Percentiles rank a stretch among this genome's conserved stretches.
Evolutionary conservation across 2,329 filamentous ascomycete species (phyloP).

Genomic region (Delphinella strobiligena): DNA sequence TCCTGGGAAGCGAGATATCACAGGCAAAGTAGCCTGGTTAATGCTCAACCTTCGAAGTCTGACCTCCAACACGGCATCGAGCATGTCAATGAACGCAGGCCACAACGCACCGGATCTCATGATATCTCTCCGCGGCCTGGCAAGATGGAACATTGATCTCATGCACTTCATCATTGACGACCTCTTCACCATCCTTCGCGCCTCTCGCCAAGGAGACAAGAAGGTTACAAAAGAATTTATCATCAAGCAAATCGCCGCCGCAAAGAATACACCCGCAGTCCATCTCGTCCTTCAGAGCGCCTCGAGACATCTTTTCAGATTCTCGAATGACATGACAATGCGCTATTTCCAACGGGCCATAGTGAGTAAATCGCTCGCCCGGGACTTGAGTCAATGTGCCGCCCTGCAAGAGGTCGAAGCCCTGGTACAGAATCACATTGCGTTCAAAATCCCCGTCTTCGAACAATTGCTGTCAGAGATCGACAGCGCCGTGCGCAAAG

Average conservation of each 20-base stretch:
- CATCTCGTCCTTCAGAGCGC: conserved; percentile 60
- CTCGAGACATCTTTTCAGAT: conserved; percentile 59
- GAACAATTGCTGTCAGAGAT: conserved; percentile 43
- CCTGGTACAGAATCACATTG: conserved; percentile 30
- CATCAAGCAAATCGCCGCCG: conserved; percentile 2
- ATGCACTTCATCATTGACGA: conserved; percentile 44
- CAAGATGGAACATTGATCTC: conserved; percentile 65
- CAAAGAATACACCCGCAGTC: conserved; percentile 16
- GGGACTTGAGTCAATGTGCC: conserved; percentile 20
- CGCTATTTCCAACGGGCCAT: conserved; percentile 14
- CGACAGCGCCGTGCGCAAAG: conserved; percentile 50
- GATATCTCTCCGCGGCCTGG: conserved; percentile 58
- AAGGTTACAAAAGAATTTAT: conserved; percentile 1
- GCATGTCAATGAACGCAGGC: conserved; percentile 13
- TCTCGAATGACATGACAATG: conserved; percentile 51
- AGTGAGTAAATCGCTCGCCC: conserved; percentile 1
- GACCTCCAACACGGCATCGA: conserved; percentile 15
- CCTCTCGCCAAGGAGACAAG: not conserved
- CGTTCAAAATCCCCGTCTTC: conserved; percentile 34
- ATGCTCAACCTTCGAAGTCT: conserved; percentile 63
- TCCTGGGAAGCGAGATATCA: conserved; percentile 48
- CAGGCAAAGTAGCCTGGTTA: conserved; percentile 63
- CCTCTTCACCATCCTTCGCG: conserved; percentile 23
- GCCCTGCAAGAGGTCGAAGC: conserved; percentile 1
- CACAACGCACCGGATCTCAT: conserved; percentile 48